Evolutionary conservation across 768 basidiomycete species (phyloP), one percentile per base, ranked within the genome.

Genomic region (Lactarius hatsudake): DNA sequence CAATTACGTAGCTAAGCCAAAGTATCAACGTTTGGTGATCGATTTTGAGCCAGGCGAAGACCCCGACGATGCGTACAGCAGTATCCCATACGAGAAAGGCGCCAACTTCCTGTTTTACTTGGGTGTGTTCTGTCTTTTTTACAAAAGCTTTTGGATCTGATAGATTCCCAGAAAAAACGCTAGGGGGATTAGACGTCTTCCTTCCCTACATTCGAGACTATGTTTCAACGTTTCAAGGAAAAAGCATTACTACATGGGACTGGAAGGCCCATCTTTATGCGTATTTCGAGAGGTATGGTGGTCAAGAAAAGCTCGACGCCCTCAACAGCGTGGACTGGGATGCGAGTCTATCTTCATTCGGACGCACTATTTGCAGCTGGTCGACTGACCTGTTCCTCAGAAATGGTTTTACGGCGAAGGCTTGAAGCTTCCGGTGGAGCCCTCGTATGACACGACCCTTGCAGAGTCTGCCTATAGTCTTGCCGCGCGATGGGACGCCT

Each of bases 21-120:
- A 85, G 73, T 95, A 91, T 75, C 94, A 92, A 78, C 81, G 90
- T 20, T 82, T 97, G 40, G 85, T 93, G 7, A 88, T 93, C 69
- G 81, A 86, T 28, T 93, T 90, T 71, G 84, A 89, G 51, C 75
- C 80, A 54, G 89, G 90, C 17, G 85, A 93, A 77, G 87, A 90
- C 73, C 86, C 90, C 1, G 91, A 94, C 73, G 88, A 89, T 58
- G 89, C 90, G 7, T 93, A 89, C 76, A 82, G 80, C 67, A 75
- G 81, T 60, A 81, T 97, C 55, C 90, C 95, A 1, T 96, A 96
- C 71, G 90, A 91, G 75, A 92, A 96, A 77, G 96, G 96, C 30
- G 83, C 92, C 8, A 96, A 94, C 75, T 87, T 98, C 72, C 79
- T 98, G 18, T 83, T 96, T 20, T 83, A 92, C 74, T 82, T 98